Evolutionary conservation across 768 basidiomycete species (phyloP).

Genomic region (Russula vinacea): DNA sequence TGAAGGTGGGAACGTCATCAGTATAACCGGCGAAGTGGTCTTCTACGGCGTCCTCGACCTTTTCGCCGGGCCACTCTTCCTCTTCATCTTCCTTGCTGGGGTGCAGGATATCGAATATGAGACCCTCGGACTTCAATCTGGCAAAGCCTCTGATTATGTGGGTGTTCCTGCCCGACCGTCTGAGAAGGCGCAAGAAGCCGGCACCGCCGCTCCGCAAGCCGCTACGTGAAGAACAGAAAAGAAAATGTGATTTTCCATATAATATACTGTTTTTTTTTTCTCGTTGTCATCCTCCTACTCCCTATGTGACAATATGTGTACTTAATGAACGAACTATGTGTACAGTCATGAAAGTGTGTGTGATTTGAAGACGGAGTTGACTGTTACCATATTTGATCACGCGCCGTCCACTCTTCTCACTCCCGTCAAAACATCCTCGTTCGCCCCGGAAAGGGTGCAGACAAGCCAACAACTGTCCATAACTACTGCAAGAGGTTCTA

Average conservation of each 20-base stretch:
- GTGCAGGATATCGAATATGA: slow-evolving; percentile 36
- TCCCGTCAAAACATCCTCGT: not conserved
- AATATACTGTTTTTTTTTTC: not conserved
- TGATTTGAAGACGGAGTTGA: not conserved
- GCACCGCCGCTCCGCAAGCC: not conserved
- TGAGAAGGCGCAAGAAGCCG: not conserved
- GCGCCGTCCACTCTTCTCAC: not conserved
- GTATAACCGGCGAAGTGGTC: slow-evolving; percentile 52
- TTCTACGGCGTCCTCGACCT: slow-evolving; percentile 52
- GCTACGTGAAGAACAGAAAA: not conserved
- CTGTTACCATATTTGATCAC: not conserved
- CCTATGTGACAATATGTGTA: not conserved
- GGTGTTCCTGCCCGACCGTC: not conserved
- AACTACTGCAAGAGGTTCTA: not conserved
- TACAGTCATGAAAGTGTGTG: not conserved
- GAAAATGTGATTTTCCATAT: not conserved
- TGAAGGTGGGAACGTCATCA: slow-evolving; percentile 53
- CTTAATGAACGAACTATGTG: not conserved
- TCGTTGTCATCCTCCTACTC: not conserved
- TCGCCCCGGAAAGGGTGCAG: not conserved
- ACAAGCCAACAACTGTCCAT: not conserved
- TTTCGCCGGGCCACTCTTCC: slow-evolving; percentile 42
- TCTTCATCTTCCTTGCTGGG: slow-evolving; percentile 31
- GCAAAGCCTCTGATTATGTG: slow-evolving; percentile 30
- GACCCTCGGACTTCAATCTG: slow-evolving; percentile 34